Evolutionary conservation across 192 early-diverging fungal species (phyloP).

Genomic region (Geosiphon pyriformis): DNA sequence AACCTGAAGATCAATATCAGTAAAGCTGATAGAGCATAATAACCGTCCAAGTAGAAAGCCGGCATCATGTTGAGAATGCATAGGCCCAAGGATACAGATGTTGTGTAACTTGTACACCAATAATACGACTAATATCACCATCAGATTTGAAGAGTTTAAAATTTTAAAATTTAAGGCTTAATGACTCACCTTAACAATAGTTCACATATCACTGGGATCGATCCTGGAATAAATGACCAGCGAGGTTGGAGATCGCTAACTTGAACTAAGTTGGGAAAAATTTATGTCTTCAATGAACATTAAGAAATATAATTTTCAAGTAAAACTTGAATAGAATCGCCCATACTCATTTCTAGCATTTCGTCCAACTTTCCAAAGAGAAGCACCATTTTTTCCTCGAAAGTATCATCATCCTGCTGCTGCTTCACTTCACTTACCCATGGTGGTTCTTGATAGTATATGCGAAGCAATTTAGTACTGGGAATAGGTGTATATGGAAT

Average conservation of each 20-base stretch:
- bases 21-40: constrained; percentile 54
- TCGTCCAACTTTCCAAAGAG: constrained; percentile 65
- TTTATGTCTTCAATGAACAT: neutral
- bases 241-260: constrained; percentile 54
- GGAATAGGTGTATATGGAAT: constrained; percentile 47
- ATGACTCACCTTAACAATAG: constrained; percentile 43
- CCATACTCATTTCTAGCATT: constrained; percentile 61
- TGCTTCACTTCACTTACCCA: constrained; percentile 27
- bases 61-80: constrained; percentile 71
- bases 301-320: constrained; percentile 5
- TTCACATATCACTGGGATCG: constrained; percentile 54
- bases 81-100: constrained; percentile 63
- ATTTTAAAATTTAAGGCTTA: neutral
- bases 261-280: constrained; percentile 37
- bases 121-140: constrained; percentile 23
- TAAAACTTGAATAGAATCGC: neutral
- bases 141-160: neutral
- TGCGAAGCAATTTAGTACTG: constrained; percentile 44
- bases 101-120: constrained; percentile 44
- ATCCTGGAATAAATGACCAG: constrained; percentile 49
- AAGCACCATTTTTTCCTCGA: constrained; percentile 41
- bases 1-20: neutral
- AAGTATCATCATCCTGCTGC: neutral
- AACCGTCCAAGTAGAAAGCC: constrained; percentile 64
- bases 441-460: constrained; percentile 42